Evolutionary conservation across 495 filamentous ascomycete genomes (phyloP), one percentile per base, ranked within the genome.

Genomic region (Tuber indicum): DNA sequence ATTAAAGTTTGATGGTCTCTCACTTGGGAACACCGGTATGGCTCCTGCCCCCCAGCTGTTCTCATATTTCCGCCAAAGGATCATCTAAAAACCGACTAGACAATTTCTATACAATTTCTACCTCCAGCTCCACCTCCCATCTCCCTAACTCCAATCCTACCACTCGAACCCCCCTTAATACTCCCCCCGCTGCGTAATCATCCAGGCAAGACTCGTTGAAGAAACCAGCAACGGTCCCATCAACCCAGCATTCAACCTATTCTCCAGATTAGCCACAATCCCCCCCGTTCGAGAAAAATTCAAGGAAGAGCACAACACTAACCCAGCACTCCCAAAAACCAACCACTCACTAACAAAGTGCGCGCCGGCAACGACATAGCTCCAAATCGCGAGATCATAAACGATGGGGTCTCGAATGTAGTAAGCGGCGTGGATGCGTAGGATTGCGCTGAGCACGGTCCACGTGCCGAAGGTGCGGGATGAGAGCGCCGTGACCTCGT

Each of bases 391-490:
- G 46, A 98, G 86, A 79, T 96, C 87, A 82, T 97, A 99, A 16
- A 92, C 84, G 46, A 86, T 85, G 3, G 89, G 86, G 74, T 92
- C 89, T 58, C 88, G 85, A 75, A 97, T 91, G 84, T 97, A 87
- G 87, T 97, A 98, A 42, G 92, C 92, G 16, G 93, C 93, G 81
- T 96, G 96, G 78, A 94, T 82, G 44, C 96, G 90, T 72, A 98
- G 87, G 47, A 97, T 85, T 47, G 89, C 86, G 19, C 91, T 88
- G 72, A 97, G 84, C 78, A 95, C 88, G 0, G 94, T 98, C 90
- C 94, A 99, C 75, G 93, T 97, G 66, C 93, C 96, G 83, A 98
- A 98, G 16, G 92, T 89, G 73, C 96, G 91, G 9, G 92, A 90
- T 41, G 91, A 91, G 49, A 98, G 89, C 7, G 91, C 87, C 5